phyloP scores from a whole-genome alignment of 2,329 filamentous ascomycete species.

The Aspergillus sojae region DNA sequence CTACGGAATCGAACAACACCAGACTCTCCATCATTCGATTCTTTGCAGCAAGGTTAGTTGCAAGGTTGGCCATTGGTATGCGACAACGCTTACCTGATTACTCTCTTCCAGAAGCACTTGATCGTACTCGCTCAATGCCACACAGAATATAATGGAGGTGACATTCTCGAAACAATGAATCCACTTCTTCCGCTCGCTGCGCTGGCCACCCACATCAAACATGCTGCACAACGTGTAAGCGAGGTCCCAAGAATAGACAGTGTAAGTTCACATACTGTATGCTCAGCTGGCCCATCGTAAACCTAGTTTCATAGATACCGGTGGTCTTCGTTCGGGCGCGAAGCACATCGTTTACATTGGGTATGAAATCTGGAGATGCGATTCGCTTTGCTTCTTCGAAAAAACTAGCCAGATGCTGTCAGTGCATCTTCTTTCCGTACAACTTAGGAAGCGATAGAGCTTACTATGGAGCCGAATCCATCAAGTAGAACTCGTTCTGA shows the following conservation, averaged over 20 bases:
- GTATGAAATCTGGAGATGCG: slow-evolving; percentile 80
- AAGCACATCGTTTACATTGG: slow-evolving; percentile 91
- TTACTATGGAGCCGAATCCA: slow-evolving; percentile 99
- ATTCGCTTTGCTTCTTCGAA: slow-evolving; percentile 92
- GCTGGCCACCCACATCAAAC: slow-evolving; percentile 97
- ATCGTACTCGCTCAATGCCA: slow-evolving; percentile 96
- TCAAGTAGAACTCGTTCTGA: slow-evolving; percentile 96
- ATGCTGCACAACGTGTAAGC: slow-evolving; percentile 63
- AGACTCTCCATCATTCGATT: slow-evolving; percentile 99
- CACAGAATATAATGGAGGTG: slow-evolving; percentile 98
- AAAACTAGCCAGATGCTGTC: slow-evolving; percentile 64
- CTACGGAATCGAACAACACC: slow-evolving; percentile 94
- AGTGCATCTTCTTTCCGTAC: slow-evolving; percentile 23
- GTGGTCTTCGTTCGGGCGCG: slow-evolving; percentile 97
- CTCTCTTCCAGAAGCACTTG: slow-evolving; percentile 96
- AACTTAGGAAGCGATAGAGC: slow-evolving; percentile 35
- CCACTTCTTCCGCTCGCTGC: slow-evolving; percentile 99
- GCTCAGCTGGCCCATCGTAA: slow-evolving; percentile 97
- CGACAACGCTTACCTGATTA: slow-evolving; percentile 73
- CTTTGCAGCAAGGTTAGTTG: slow-evolving; percentile 50
- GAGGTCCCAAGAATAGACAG: slow-evolving; percentile 22
- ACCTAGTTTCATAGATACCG: slow-evolving; percentile 97
- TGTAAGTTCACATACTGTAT: slow-evolving; percentile 77
- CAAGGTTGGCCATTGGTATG: neutral
- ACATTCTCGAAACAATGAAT: slow-evolving; percentile 99